phyloP scores from a whole-genome alignment of 2,329 filamentous ascomycete species.

The Mycosphaerella sp. region DNA sequence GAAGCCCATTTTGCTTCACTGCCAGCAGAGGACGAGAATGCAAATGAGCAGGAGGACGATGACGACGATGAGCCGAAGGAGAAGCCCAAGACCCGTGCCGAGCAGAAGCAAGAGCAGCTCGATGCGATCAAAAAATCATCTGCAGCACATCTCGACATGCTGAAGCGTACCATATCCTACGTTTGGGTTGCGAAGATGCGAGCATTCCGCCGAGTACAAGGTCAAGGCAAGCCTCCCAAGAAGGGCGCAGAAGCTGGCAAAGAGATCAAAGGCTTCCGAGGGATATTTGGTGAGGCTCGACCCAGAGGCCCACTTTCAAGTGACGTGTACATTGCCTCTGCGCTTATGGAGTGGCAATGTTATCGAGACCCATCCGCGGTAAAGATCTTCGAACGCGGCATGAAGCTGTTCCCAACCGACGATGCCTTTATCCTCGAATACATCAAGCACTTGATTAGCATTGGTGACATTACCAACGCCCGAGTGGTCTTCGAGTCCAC shows the following conservation, averaged over 20 bases:
- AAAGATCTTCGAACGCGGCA: conserved; percentile 92
- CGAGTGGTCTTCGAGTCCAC: conserved; percentile 94
- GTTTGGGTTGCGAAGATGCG: conserved; percentile 94
- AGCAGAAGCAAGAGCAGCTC: conserved; percentile 49
- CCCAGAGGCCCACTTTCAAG: conserved; percentile 82
- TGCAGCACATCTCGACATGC: conserved; percentile 62
- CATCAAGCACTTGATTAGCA: conserved; percentile 85
- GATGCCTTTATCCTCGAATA: conserved; percentile 93
- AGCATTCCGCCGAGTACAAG: conserved; percentile 89
- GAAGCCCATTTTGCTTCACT: conserved; percentile 49
- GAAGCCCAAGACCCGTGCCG: conserved; percentile 45
- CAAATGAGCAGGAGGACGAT: conserved; percentile 41
- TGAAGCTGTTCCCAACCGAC: conserved; percentile 88
- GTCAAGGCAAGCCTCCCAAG: conserved; percentile 56
- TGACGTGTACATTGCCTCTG: conserved; percentile 90
- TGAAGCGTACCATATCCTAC: conserved; percentile 82
- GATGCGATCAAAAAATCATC: conserved; percentile 58
- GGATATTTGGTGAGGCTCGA: conserved; percentile 83
- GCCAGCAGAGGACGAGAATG: conserved; percentile 36
- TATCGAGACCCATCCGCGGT: conserved; percentile 90
- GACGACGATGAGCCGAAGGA: conserved; percentile 48
- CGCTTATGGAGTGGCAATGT: conserved; percentile 88
- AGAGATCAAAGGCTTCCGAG: conserved; percentile 58
- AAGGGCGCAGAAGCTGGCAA: conserved; percentile 28
- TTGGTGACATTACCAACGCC: conserved; percentile 85